Evolutionary conservation across 108 stramenopile genomes (phyloP).

Genomic region (Stephanodiscus minutulus): DNA sequence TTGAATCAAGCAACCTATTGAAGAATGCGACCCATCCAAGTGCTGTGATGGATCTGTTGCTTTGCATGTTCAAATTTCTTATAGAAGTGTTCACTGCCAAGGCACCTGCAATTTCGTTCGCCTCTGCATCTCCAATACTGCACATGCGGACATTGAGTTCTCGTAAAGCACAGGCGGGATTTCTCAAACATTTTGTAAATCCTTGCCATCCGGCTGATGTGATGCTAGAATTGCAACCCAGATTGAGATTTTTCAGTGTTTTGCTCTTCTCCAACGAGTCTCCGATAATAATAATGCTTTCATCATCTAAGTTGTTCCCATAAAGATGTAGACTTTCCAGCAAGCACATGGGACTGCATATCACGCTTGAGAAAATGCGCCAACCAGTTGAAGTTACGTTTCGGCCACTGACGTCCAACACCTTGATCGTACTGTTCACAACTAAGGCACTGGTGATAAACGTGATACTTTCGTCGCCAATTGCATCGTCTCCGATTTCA

Average conservation of each 20-base stretch:
- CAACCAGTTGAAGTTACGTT: too few species aligned
- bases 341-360: background rate
- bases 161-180: background rate
- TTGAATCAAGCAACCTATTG: background rate
- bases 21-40: background rate
- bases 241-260: background rate
- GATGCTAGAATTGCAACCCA: background rate
- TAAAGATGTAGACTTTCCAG: background rate
- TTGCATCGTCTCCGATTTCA: too few species aligned
- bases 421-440: too few species aligned
- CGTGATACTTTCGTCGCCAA: too few species aligned
- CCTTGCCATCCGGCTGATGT: background rate
- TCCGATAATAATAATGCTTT: background rate
- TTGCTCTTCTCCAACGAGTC: background rate
- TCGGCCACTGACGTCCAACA: too few species aligned
- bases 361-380: background rate
- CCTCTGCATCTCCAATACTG: background rate
- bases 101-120: background rate
- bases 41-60: background rate
- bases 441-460: too few species aligned
- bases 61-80: background rate
- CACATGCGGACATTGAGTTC: background rate
- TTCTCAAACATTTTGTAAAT: background rate
- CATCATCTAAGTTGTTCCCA: background rate
- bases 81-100: background rate